Conservation (phyloP, 306 rosid species). For the Comarum palustre region DNA sequence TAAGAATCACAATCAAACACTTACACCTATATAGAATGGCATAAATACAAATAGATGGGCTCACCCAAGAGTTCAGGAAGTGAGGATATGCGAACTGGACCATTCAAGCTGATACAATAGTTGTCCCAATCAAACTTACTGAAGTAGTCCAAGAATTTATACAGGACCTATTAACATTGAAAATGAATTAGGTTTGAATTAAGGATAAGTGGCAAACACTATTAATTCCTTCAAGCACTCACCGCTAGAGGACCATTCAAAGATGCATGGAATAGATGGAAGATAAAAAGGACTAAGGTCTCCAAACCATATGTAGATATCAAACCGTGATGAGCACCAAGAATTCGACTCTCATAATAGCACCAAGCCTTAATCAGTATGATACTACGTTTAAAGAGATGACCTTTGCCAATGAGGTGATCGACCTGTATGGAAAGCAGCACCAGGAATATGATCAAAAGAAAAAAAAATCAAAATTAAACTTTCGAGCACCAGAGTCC, state of each 20-base stretch:
- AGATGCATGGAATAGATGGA: constrained; percentile 70
- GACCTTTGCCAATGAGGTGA: constrained; percentile 69
- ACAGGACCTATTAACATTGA: constrained; percentile 58
- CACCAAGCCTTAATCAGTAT: constrained; percentile 93
- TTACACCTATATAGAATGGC: constrained; percentile 7
- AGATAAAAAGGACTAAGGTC: constrained; percentile 80
- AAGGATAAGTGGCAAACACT: neutral
- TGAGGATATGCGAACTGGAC: constrained; percentile 78
- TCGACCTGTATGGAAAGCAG: constrained; percentile 55
- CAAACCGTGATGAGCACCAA: constrained; percentile 92
- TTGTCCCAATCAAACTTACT: constrained; percentile 96
- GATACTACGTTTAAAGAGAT: constrained; percentile 87
- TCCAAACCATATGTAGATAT: constrained; percentile 94
- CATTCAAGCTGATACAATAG: constrained; percentile 84
- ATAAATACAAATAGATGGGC: constrained; percentile 28
- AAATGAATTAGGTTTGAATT: constrained; percentile 9
- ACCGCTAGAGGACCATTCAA: constrained; percentile 89
- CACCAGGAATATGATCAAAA: neutral
- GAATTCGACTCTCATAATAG: constrained; percentile 91
- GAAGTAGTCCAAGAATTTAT: constrained; percentile 83
- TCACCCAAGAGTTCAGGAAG: constrained; percentile 66
- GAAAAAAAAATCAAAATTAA: neutral
- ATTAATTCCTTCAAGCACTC: constrained; percentile 38
- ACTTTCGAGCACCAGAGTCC: neutral
- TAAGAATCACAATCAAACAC: constrained; percentile 10